phyloP scores from a whole-genome alignment of 2,329 filamentous ascomycete species.

The Bipolaris zeicola region DNA sequence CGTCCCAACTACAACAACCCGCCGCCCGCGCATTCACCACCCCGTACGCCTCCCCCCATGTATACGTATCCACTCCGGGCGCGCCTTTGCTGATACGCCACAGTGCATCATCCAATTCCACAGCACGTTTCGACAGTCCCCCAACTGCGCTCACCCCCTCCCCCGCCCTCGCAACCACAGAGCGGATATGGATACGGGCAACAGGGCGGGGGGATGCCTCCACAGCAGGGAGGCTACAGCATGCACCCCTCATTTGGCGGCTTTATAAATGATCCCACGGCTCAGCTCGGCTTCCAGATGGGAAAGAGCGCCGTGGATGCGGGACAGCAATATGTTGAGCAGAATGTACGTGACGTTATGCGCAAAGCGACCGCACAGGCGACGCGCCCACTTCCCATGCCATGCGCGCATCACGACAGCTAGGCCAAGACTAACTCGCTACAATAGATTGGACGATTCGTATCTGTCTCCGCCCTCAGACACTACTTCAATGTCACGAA shows the following conservation, averaged over 20 bases:
- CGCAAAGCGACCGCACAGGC: not conserved
- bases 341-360: conserved; percentile 69
- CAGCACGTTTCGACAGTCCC: conserved; percentile 98
- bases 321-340: conserved; percentile 92
- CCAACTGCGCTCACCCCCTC: conserved; percentile 91
- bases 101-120: conserved; percentile 84
- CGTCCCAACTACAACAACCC: conserved; percentile 77
- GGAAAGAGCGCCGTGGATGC: conserved; percentile 90
- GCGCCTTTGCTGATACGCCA: not conserved
- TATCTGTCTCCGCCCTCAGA: conserved; percentile 91
- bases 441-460: conserved; percentile 73
- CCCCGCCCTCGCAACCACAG: conserved; percentile 74
- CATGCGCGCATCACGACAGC: no score
- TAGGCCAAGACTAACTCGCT: conserved; percentile 3
- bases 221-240: conserved; percentile 48
- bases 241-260: conserved; percentile 73
- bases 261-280: conserved; percentile 94
- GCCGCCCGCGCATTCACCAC: conserved; percentile 76
- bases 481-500: conserved; percentile 99
- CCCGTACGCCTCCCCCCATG: conserved; percentile 58
- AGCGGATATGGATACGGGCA: conserved; percentile 75
- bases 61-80: not conserved
- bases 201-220: conserved; percentile 54
- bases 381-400: not conserved
- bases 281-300: conserved; percentile 93